Conservation (phyloP, 306 rosid genomes). For the Cajanus cajan region DNA sequence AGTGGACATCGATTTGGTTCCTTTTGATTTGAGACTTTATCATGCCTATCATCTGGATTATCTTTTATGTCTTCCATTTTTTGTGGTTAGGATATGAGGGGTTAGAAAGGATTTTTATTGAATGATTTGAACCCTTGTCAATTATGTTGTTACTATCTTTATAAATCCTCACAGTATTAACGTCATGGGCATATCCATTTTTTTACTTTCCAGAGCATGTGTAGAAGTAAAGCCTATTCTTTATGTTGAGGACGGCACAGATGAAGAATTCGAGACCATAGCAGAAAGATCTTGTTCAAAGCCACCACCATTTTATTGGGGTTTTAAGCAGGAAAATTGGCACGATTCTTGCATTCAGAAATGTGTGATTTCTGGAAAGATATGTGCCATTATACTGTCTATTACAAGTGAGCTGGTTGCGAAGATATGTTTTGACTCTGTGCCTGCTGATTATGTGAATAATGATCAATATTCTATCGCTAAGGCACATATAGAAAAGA, state of each 20-base stretch:
- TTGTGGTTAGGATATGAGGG: conserved; percentile 4
- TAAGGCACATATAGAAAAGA: conserved; percentile 50
- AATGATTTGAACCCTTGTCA: background rate
- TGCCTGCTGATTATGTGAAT: conserved; percentile 35
- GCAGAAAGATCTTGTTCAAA: conserved; percentile 35
- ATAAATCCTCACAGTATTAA: background rate
- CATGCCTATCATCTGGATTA: background rate
- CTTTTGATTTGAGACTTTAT: background rate
- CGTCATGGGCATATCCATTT: conserved; percentile 2
- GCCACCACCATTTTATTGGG: conserved; percentile 48
- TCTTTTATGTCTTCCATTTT: background rate
- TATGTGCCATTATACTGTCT: conserved; percentile 61
- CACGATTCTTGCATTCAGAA: conserved; percentile 74
- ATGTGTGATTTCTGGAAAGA: conserved; percentile 61
- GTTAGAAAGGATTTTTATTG: background rate
- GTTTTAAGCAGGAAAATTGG: conserved; percentile 71
- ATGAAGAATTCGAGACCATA: conserved; percentile 28
- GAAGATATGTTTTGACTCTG: conserved; percentile 51
- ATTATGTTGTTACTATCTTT: background rate
- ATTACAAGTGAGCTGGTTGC: conserved; percentile 54
- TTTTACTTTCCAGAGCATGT: conserved; percentile 61
- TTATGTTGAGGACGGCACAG: conserved; percentile 61
- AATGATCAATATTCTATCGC: conserved; percentile 33
- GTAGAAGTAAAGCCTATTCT: conserved; percentile 92
- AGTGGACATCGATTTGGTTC: conserved; percentile 18